A percentile compares a stretch with the other conserved stretches of the same genome.
These are phyloP conservation scores for Cyclocybe cylindracea DNA, from an alignment of 768 basidiomycete species.

Conservation along the genomic window DNA sequence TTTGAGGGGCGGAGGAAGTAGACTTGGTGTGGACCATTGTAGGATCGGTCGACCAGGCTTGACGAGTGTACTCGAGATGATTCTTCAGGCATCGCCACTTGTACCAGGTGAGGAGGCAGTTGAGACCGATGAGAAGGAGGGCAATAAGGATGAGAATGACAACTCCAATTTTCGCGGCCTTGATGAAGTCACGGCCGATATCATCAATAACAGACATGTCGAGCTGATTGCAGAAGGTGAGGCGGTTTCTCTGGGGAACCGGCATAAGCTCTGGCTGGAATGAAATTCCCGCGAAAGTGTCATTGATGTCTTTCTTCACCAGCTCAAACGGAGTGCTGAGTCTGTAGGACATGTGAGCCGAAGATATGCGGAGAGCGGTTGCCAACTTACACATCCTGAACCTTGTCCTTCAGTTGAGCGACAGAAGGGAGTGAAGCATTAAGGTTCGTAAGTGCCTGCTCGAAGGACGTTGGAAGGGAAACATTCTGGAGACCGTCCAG, in stretches of 20 bases:
- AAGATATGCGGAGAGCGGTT: neutral
- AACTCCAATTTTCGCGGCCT: conserved; percentile 77
- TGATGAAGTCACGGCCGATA: conserved; percentile 76
- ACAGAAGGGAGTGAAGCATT: conserved; percentile 83
- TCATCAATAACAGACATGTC: conserved; percentile 88
- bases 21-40: conserved; percentile 47
- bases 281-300: conserved; percentile 72
- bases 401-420: conserved; percentile 65
- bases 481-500: conserved; percentile 76
- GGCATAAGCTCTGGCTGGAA: conserved; percentile 77
- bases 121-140: conserved; percentile 70
- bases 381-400: conserved; percentile 65
- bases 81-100: conserved; percentile 74
- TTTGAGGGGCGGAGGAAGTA: conserved; percentile 41
- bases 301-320: conserved; percentile 87
- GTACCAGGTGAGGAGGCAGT: conserved; percentile 85
- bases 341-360: conserved; percentile 32
- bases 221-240: conserved; percentile 76
- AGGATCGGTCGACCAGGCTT: conserved; percentile 78
- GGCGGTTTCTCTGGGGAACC: conserved; percentile 65
- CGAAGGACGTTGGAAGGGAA: conserved; percentile 76
- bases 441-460: conserved; percentile 69
- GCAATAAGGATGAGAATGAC: conserved; percentile 72
- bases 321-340: conserved; percentile 87
- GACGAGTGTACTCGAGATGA: conserved; percentile 69